These are phyloP conservation scores for Stephanodiscus minutulus DNA, from an alignment of 108 stramenopile species.

Conservation along the genomic window DNA sequence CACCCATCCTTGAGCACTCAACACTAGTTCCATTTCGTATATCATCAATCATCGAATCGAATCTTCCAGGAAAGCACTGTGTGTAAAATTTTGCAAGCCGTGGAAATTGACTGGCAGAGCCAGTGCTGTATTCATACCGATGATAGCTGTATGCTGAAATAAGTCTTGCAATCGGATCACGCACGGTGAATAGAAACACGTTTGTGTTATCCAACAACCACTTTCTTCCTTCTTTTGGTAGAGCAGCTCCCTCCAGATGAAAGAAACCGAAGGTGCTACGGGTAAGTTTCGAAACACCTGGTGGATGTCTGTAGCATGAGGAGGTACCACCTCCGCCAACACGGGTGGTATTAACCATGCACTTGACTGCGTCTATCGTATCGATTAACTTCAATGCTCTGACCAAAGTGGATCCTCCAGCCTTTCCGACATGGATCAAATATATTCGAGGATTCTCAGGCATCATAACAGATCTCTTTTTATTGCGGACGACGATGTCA, in stretches of 20 bases:
- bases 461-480: no score
- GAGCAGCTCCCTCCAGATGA: constrained; percentile 1
- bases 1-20: neutral
- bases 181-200: constrained; percentile 10
- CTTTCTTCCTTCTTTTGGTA: neutral
- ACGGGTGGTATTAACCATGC: neutral
- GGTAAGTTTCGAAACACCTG: neutral
- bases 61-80: constrained; percentile 7
- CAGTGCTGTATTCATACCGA: neutral
- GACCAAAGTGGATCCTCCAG: constrained; percentile 5
- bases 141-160: constrained; percentile 16
- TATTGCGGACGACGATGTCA: no score
- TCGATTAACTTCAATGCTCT: neutral
- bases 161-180: constrained; percentile 8
- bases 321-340: neutral
- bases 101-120: no score
- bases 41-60: neutral
- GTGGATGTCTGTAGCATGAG: neutral
- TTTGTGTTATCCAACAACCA: constrained; percentile 14
- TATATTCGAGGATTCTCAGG: constrained; percentile 10
- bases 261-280: neutral
- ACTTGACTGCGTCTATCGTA: neutral
- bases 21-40: neutral
- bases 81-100: constrained; percentile 13
- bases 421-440: constrained; percentile 17